Percentiles rank a stretch among this genome's conserved stretches.
These are phyloP conservation scores for Dalechampia spathulata DNA, from an alignment of 441 rosid species.

Conservation along the genomic window DNA sequence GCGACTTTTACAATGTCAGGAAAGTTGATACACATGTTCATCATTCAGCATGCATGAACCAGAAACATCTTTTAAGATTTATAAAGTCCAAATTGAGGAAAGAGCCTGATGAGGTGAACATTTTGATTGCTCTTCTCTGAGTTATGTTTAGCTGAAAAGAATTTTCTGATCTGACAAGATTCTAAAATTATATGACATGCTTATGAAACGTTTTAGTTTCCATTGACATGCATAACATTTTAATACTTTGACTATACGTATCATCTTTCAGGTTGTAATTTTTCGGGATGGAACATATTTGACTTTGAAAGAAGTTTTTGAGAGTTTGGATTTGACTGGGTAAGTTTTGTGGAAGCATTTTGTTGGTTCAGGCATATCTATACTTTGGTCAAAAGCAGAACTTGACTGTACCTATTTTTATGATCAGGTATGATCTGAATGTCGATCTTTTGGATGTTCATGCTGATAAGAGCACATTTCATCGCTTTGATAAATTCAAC, in stretches of 20 bases:
- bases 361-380: conserved; percentile 26
- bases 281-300: conserved; percentile 97
- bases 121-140: conserved; percentile 10
- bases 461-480: conserved; percentile 99
- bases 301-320: conserved; percentile 95
- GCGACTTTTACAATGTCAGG: conserved; percentile 96
- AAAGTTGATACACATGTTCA: conserved; percentile 99
- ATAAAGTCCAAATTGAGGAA: conserved; percentile 95
- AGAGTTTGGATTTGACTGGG: conserved; percentile 96
- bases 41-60: conserved; percentile 99
- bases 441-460: conserved; percentile 99
- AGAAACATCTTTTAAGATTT: conserved; percentile 96
- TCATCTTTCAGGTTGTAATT: conserved; percentile 75
- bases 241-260: not conserved
- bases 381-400: conserved; percentile 8
- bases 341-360: conserved; percentile 76
- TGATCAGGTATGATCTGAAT: conserved; percentile 81
- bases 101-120: conserved; percentile 96
- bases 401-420: conserved; percentile 10
- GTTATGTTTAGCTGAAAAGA: not conserved
- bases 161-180: not conserved
- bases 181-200: not conserved
- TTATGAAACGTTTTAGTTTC: not conserved
- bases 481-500: conserved; percentile 98
- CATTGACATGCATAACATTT: not conserved